Conservation (phyloP, 129 eudicot species). For the Tagetes erecta region DNA sequence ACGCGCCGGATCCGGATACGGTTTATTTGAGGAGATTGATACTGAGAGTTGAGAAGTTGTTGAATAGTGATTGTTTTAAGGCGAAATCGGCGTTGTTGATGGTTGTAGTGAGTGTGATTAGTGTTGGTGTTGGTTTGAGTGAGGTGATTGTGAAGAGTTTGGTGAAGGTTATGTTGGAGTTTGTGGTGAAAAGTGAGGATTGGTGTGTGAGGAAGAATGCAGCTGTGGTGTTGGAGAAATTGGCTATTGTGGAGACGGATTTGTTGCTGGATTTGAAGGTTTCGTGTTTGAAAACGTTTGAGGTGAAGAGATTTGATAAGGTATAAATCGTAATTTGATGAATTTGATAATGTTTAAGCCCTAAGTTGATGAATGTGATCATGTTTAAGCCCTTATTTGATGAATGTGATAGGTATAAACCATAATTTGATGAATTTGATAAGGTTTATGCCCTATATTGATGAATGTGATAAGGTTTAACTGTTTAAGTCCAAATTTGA, state of each 20-base stretch:
- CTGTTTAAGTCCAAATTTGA: no score
- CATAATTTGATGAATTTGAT: not conserved
- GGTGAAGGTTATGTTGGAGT: conserved; percentile 52
- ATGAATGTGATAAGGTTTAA: no score
- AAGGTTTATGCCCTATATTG: no score
- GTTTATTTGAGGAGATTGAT: conserved; percentile 48
- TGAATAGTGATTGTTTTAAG: conserved; percentile 58
- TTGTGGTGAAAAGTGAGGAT: conserved; percentile 65
- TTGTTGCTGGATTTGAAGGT: conserved; percentile 52
- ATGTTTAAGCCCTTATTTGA: no score
- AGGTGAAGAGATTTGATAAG: conserved; percentile 72
- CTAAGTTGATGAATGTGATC: no score
- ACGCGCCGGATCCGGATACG: conserved; percentile 53
- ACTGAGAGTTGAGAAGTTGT: conserved; percentile 67
- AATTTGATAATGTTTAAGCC: no score
- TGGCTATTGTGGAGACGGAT: conserved; percentile 60
- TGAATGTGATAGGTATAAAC: conserved; percentile 55
- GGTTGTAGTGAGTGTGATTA: conserved; percentile 50
- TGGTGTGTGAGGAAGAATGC: conserved; percentile 83
- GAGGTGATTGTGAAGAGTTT: conserved; percentile 40
- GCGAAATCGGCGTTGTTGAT: conserved; percentile 70
- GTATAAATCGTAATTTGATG: conserved; percentile 26
- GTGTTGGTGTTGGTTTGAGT: conserved; percentile 51
- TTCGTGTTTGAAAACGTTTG: conserved; percentile 66
- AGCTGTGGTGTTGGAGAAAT: conserved; percentile 62